These are phyloP conservation scores for Boletus eberwhitei DNA, from an alignment of 768 basidiomycete genomes.

Conservation along the genomic window DNA sequence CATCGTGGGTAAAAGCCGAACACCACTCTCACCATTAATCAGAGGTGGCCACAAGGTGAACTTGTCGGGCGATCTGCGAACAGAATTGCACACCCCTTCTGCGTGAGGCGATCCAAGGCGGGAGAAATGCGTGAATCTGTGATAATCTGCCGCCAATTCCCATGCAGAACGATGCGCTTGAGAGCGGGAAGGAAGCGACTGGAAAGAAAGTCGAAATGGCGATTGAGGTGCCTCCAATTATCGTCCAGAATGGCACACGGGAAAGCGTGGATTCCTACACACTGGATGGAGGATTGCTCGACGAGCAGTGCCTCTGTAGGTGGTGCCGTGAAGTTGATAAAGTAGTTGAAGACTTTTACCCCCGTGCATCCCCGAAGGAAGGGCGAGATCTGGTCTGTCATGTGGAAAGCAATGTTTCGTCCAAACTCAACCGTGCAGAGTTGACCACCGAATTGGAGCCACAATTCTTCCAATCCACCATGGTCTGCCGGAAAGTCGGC, in stretches of 20 bases:
- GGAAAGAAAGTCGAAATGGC: slow-evolving; percentile 47
- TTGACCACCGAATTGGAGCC: slow-evolving; percentile 48
- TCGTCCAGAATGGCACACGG: slow-evolving; percentile 42
- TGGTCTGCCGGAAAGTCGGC: slow-evolving; percentile 44
- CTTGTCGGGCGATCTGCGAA: slow-evolving; percentile 9
- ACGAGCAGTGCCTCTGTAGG: slow-evolving; percentile 17
- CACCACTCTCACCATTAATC: slow-evolving; percentile 6
- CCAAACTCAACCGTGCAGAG: slow-evolving; percentile 58
- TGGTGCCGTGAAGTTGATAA: slow-evolving; percentile 45
- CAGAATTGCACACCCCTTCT: slow-evolving; percentile 33
- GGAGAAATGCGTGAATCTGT: slow-evolving; percentile 37
- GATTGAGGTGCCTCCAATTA: slow-evolving; percentile 29
- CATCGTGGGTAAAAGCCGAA: background rate
- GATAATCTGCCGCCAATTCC: slow-evolving; percentile 47
- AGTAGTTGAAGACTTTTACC: slow-evolving; percentile 54
- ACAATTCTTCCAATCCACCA: slow-evolving; percentile 42
- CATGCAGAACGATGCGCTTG: slow-evolving; percentile 44
- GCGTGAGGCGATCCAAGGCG: slow-evolving; percentile 31
- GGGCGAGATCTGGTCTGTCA: slow-evolving; percentile 43
- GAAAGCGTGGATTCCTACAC: slow-evolving; percentile 50
- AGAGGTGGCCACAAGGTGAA: slow-evolving; percentile 19
- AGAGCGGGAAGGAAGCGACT: slow-evolving; percentile 45
- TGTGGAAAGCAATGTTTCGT: slow-evolving; percentile 50
- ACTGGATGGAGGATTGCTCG: slow-evolving; percentile 35
- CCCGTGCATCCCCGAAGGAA: slow-evolving; percentile 46